phyloP scores from a whole-genome alignment of 768 basidiomycete species.

The Epithele typhae region DNA sequence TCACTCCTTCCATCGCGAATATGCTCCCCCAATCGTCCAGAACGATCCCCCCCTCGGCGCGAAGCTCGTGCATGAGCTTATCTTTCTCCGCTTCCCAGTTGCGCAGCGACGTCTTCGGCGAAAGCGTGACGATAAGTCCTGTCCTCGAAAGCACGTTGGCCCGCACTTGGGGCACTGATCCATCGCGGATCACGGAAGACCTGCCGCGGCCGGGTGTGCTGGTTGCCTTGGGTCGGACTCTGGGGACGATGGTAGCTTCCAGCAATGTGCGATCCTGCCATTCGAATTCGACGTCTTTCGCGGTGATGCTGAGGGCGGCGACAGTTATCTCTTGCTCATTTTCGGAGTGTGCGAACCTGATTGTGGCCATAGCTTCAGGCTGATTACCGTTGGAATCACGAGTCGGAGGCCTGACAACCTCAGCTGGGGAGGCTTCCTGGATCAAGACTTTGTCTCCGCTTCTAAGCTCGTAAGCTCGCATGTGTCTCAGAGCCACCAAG shows the following conservation, averaged over 20 bases:
- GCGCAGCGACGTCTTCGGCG: slow-evolving; percentile 27
- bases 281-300: slow-evolving; percentile 41
- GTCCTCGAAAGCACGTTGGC: slow-evolving; percentile 35
- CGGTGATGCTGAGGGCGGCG: slow-evolving; percentile 50
- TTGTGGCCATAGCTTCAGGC: slow-evolving; percentile 26
- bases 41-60: slow-evolving; percentile 48
- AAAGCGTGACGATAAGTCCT: slow-evolving; percentile 58
- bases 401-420: slow-evolving; percentile 11
- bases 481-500: slow-evolving; percentile 24
- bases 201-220: slow-evolving; percentile 49
- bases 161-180: no score
- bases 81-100: slow-evolving; percentile 39
- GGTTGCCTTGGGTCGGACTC: slow-evolving; percentile 35
- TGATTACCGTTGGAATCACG: not conserved
- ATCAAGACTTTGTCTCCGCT: slow-evolving; percentile 55
- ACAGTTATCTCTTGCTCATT: no score
- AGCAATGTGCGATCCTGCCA: slow-evolving; percentile 54
- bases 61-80: slow-evolving; percentile 39
- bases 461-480: slow-evolving; percentile 49
- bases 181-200: slow-evolving; percentile 25
- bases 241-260: slow-evolving; percentile 39
- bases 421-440: slow-evolving; percentile 18
- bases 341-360: no score
- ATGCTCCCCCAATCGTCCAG: slow-evolving; percentile 60
- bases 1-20: slow-evolving; percentile 51